Evolutionary conservation across 768 basidiomycete species (phyloP).

Genomic region (Lentinula lateritia): DNA sequence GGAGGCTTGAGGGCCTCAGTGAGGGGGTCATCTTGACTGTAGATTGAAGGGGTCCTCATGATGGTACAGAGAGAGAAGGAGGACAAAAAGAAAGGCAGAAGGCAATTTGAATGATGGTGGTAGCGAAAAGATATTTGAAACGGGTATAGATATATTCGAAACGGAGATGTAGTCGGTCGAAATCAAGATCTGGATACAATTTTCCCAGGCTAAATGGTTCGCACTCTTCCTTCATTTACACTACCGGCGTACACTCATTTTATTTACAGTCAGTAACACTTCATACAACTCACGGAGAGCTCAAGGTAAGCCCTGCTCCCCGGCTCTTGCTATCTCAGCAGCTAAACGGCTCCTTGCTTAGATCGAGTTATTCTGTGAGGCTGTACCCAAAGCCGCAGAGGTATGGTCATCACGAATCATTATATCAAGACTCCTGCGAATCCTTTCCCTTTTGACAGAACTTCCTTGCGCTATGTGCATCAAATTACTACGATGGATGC

Average conservation of each 20-base stretch:
- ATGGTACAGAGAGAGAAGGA: constrained; percentile 23
- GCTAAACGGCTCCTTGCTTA: constrained; percentile 22
- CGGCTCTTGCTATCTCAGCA: neutral
- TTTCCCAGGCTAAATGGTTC: constrained; percentile 5
- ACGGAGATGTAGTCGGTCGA: neutral
- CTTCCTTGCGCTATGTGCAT: constrained; percentile 91
- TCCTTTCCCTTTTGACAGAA: constrained; percentile 47
- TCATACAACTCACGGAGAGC: constrained; percentile 89
- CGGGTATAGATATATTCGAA: neutral
- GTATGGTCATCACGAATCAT: constrained; percentile 31
- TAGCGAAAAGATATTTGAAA: constrained; percentile 1
- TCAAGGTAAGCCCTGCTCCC: constrained; percentile 58
- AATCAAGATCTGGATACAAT: neutral
- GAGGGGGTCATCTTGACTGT: constrained; percentile 75
- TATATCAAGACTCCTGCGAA: constrained; percentile 9
- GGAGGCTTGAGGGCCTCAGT: constrained; percentile 63
- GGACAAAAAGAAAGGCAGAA: constrained; percentile 13
- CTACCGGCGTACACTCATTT: constrained; percentile 13
- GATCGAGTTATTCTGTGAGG: constrained; percentile 97
- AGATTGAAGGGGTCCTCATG: constrained; percentile 67
- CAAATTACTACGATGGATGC: constrained; percentile 78
- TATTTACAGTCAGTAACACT: constrained; percentile 80
- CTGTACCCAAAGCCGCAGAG: constrained; percentile 92
- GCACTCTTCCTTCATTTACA: constrained; percentile 10
- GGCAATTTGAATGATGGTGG: constrained; percentile 10